Conservation (phyloP, 345 rosid species). For the Eucalyptus pumila region DNA sequence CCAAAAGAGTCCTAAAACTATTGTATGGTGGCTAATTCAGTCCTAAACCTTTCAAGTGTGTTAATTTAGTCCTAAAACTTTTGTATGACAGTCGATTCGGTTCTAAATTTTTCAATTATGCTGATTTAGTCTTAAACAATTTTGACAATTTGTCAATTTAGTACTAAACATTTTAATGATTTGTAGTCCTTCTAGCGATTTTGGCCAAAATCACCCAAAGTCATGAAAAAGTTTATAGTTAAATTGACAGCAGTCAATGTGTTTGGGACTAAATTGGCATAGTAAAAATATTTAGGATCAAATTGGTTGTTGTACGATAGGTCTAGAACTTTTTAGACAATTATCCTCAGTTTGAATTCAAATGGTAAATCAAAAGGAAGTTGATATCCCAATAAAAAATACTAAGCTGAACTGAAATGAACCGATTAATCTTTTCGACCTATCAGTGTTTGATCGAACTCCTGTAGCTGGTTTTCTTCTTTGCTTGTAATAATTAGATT, state of each 20-base stretch:
- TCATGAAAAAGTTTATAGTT: too few species aligned
- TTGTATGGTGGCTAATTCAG: fast-evolving
- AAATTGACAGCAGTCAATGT: neutral
- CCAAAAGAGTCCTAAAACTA: neutral
- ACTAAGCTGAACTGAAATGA: neutral
- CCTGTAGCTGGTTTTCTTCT: neutral
- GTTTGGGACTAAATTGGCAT: too few species aligned
- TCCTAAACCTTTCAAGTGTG: too few species aligned
- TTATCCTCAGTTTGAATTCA: neutral
- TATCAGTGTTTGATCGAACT: neutral
- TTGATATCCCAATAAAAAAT: neutral
- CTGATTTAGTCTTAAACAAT: neutral
- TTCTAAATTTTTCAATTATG: neutral
- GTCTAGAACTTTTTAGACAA: too few species aligned
- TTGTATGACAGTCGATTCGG: fast-evolving
- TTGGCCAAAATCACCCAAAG: fast-evolving
- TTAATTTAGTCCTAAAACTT: neutral
- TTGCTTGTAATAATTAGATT: neutral
- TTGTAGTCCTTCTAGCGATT: fast-evolving
- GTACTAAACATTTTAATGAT: too few species aligned
- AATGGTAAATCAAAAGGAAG: neutral
- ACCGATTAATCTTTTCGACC: neutral
- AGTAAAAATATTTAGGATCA: neutral
- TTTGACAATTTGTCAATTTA: too few species aligned
- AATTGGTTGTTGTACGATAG: too few species aligned